Conservation (phyloP, 2,329 filamentous ascomycete genomes). For the Colletotrichum spaethianum region DNA sequence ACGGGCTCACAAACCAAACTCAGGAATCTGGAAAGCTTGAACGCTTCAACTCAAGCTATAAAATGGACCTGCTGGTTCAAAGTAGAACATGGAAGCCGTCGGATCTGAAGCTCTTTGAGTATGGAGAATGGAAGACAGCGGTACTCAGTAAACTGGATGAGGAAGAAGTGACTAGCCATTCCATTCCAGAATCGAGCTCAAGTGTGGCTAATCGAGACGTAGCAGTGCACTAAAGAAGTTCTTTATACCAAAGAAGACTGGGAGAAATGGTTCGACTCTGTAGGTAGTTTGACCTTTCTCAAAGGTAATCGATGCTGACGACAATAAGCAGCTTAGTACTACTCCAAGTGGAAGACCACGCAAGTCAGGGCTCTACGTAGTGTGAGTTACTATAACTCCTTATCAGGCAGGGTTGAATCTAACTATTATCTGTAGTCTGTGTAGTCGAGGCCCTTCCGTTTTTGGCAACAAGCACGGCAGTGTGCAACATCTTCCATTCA, state of each 20-base stretch:
- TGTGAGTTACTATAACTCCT: background rate
- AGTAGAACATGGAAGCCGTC: background rate
- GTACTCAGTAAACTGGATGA: background rate
- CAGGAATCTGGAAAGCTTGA: background rate
- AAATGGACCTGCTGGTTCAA: background rate
- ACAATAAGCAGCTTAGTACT: background rate
- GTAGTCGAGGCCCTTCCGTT: background rate
- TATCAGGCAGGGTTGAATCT: no score
- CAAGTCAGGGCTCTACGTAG: background rate
- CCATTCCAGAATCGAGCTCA: no score
- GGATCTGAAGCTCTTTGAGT: background rate
- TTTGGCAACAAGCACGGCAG: background rate
- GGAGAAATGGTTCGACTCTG: constrained; percentile 17
- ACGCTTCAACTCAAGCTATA: no score
- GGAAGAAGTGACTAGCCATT: background rate
- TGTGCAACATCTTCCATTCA: background rate
- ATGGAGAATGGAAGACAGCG: background rate
- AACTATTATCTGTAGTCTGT: background rate
- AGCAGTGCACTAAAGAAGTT: background rate
- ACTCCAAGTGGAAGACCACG: background rate
- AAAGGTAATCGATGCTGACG: background rate
- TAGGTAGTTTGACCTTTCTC: background rate
- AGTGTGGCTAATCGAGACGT: background rate
- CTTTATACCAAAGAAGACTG: constrained; percentile 21
- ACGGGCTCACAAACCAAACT: background rate